Conservation (phyloP, 2,329 filamentous ascomycete genomes). For the Microdochium nivale region DNA sequence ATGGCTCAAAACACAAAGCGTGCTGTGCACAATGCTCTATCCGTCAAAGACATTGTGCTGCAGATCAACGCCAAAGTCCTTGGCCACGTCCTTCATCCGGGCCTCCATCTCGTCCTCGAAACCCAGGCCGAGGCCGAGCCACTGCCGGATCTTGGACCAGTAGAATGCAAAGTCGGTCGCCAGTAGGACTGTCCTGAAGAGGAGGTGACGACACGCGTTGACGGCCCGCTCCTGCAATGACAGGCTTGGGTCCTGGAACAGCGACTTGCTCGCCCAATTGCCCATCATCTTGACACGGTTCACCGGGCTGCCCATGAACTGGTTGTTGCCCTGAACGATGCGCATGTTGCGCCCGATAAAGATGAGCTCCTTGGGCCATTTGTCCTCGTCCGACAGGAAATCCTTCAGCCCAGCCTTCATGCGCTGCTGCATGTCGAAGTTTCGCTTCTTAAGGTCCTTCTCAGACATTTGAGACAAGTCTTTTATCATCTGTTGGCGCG, state of each 20-base stretch:
- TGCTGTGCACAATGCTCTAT: conserved; percentile 23
- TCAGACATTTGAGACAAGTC: conserved; percentile 50
- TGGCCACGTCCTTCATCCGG: conserved; percentile 79
- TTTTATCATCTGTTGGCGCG: conserved; percentile 55
- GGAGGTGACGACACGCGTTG: conserved; percentile 66
- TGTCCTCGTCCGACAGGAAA: conserved; percentile 75
- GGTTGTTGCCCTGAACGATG: conserved; percentile 90
- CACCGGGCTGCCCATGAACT: conserved; percentile 80
- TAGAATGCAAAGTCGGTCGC: conserved; percentile 77
- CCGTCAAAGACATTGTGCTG: conserved; percentile 86
- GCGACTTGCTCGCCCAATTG: conserved; percentile 74
- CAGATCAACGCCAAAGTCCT: conserved; percentile 84
- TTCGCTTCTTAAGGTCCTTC: conserved; percentile 58
- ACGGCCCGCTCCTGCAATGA: conserved; percentile 51
- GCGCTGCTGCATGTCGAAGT: conserved; percentile 81
- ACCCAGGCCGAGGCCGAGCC: conserved; percentile 65
- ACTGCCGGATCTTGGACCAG: conserved; percentile 68
- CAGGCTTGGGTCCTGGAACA: conserved; percentile 67
- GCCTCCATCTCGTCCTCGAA: conserved; percentile 94
- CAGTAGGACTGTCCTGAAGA: conserved; percentile 74
- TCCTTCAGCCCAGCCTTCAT: conserved; percentile 62
- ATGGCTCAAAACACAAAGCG: too few relatives aligned
- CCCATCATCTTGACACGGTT: conserved; percentile 94
- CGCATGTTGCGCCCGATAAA: conserved; percentile 89
- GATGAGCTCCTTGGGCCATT: conserved; percentile 83